Conservation (phyloP, 2,329 filamentous ascomycete genomes). For the Paracorniculantispora psalliotae region DNA sequence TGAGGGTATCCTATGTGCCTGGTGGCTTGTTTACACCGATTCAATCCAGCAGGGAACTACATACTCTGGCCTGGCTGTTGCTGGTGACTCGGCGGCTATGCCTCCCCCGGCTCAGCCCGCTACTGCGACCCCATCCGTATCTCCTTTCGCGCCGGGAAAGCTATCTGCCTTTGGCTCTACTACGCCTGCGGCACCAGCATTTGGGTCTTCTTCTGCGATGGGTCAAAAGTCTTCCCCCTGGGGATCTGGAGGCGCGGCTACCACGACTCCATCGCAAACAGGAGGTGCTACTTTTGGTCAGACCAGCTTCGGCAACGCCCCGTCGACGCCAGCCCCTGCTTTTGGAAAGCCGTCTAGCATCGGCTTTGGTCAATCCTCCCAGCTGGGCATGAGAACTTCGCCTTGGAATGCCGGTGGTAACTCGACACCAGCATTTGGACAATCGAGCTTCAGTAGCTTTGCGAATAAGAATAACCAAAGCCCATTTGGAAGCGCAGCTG, state of each 20-base stretch:
- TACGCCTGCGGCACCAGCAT: slow-evolving; percentile 35
- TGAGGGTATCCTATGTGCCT: slow-evolving; percentile 76
- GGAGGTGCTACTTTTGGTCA: slow-evolving; percentile 40
- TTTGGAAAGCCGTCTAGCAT: slow-evolving; percentile 46
- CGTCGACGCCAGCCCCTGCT: slow-evolving; percentile 35
- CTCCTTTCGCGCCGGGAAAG: slow-evolving; percentile 29
- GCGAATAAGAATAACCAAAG: slow-evolving; percentile 31
- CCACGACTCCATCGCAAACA: slow-evolving; percentile 26
- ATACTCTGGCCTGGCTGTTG: slow-evolving; percentile 63
- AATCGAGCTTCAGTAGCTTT: slow-evolving; percentile 44
- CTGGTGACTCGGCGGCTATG: slow-evolving; percentile 28
- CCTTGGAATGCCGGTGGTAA: slow-evolving; percentile 44
- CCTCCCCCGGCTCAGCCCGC: slow-evolving; percentile 23
- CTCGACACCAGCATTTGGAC: slow-evolving; percentile 46
- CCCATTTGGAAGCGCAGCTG: slow-evolving; percentile 33
- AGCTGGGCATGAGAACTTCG: slow-evolving; percentile 44
- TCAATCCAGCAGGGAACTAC: slow-evolving; percentile 69
- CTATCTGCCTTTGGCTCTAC: slow-evolving; percentile 35
- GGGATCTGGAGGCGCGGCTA: slow-evolving; percentile 31
- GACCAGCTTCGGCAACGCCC: slow-evolving; percentile 36
- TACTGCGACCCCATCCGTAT: background rate
- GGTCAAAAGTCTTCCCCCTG: slow-evolving; percentile 50
- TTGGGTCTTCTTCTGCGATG: slow-evolving; percentile 44
- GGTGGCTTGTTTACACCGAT: slow-evolving; percentile 91
- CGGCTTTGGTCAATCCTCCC: slow-evolving; percentile 50